Percentiles rank a stretch among this genome's conserved stretches.
phyloP scores from a whole-genome alignment of 371 early-diverging fungal species.

The Saksenaea vasiformis region DNA sequence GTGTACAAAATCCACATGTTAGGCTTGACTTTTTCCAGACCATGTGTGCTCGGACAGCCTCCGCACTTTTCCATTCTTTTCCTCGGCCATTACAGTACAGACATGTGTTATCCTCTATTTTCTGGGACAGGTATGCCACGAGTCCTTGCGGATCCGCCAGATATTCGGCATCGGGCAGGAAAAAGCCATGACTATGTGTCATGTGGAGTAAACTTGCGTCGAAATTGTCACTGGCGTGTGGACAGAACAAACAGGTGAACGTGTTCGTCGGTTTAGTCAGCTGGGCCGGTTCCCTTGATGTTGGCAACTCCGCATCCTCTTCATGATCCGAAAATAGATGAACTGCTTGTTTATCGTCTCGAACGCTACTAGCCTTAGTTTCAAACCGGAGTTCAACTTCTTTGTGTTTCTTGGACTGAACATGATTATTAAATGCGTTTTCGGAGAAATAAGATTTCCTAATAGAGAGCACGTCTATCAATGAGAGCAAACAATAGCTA shows the following conservation, averaged over 20 bases:
- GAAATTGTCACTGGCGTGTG: constrained; percentile 59
- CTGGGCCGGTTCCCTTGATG: background rate
- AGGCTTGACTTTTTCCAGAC: constrained; percentile 27
- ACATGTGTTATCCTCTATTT: constrained; percentile 90
- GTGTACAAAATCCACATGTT: background rate
- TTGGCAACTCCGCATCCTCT: background rate
- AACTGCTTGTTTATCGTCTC: constrained; percentile 1
- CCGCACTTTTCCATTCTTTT: constrained; percentile 75
- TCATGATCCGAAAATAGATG: constrained; percentile 4
- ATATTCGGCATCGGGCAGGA: constrained; percentile 94
- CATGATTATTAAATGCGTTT: constrained; percentile 87
- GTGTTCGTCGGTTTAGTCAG: constrained; percentile 31
- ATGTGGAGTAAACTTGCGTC: constrained; percentile 91
- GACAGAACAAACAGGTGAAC: constrained; percentile 80
- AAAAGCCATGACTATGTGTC: constrained; percentile 88
- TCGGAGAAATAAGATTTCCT: constrained; percentile 76
- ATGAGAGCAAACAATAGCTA: background rate
- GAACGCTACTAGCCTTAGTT: constrained; percentile 1
- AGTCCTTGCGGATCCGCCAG: constrained; percentile 85
- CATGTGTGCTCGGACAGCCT: constrained; percentile 96
- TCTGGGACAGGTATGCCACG: constrained; percentile 88
- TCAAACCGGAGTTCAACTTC: constrained; percentile 57
- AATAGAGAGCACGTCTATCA: background rate
- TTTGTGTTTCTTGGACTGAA: constrained; percentile 90
- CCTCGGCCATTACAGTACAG: constrained; percentile 95